Conservation (phyloP, 768 basidiomycete species). For the Phlebiopsis flavidoalba region DNA sequence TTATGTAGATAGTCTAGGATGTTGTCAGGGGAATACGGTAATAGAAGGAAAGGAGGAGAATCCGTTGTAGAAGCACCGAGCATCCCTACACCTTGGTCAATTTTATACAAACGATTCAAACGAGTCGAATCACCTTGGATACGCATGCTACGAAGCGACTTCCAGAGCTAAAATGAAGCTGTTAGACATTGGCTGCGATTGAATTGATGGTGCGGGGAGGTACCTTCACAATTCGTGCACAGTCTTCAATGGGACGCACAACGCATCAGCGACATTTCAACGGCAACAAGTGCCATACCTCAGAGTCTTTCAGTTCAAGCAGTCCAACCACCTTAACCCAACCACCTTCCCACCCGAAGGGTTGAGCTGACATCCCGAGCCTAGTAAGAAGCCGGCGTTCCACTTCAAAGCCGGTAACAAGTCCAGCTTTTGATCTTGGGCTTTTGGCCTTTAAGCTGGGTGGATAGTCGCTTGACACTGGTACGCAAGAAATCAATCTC, state of each 20-base stretch:
- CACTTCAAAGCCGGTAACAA: not conserved
- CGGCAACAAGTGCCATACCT: not conserved
- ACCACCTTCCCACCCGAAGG: not conserved
- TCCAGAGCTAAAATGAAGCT: not conserved
- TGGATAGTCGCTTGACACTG: not conserved
- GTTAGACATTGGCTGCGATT: not conserved
- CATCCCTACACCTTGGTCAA: not conserved
- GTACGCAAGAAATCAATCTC: not conserved
- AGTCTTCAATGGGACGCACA: not conserved
- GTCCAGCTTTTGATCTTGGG: not conserved
- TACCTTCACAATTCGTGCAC: not conserved
- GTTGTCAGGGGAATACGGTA: not conserved
- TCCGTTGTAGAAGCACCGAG: not conserved
- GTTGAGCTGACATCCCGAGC: not conserved
- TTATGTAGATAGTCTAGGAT: not conserved
- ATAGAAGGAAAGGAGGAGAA: not conserved
- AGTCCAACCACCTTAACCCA: not conserved
- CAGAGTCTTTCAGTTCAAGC: not conserved
- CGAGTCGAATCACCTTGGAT: not conserved
- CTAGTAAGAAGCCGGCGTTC: conserved; percentile 2
- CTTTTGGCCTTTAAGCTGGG: not conserved
- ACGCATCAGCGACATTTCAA: not conserved
- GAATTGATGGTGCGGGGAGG: not conserved
- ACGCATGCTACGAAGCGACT: not conserved
- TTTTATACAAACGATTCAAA: too few relatives aligned